Evolutionary conservation across 164 flowering plant species (phyloP), one percentile per base, ranked within the genome.

Genomic region (Chimonanthus praecox): DNA sequence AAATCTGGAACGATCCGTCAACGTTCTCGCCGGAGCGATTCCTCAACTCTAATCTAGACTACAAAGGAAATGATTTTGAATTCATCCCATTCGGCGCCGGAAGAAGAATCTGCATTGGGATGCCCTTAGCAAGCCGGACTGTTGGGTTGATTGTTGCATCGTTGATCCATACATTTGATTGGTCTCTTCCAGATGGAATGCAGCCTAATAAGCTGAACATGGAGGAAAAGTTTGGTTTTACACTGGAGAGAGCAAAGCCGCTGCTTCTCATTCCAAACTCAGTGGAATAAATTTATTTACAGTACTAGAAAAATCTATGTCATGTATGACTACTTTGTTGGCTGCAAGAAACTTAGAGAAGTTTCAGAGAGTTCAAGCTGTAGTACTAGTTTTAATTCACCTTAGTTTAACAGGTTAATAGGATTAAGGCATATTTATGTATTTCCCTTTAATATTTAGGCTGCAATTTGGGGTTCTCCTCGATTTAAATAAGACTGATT

Each of bases 81-180:
- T 73, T 75, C 58, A 72, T 73, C 16, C 81, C 83, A 6, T 81
- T 81, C 72, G 81, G 81, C 15, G 78, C 33, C 1, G 78, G 81
- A 5, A 69, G 76, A 50, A 75, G 81, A 33, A 79, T 79, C 45
- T 79, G 81, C 54, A 76, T 74, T 10, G 81, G 81, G 3, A 0
- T 75, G n/a, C 81, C 81, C 1, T 58, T 79, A 58, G 81, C 74
- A 54, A 65, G 67, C 20, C 76, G 73, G 11, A 44, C 73, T 4
- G 66, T 72, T 44, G 46, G 46, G 15, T 21, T 79, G 18, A 62
- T 62, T 62, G 21, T 62, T 2, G 64, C 64, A 6, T 62, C 64
- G 16, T 62, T 62, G 8, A 62, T 62, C 64, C 64, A 62, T 5
- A 2, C 64, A 62, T 62, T 62, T 3, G 21, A 62, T 0, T 18